Evolutionary conservation across 2,329 filamentous ascomycete genomes (phyloP).

Genomic region (Ambrosiella beaveri): DNA sequence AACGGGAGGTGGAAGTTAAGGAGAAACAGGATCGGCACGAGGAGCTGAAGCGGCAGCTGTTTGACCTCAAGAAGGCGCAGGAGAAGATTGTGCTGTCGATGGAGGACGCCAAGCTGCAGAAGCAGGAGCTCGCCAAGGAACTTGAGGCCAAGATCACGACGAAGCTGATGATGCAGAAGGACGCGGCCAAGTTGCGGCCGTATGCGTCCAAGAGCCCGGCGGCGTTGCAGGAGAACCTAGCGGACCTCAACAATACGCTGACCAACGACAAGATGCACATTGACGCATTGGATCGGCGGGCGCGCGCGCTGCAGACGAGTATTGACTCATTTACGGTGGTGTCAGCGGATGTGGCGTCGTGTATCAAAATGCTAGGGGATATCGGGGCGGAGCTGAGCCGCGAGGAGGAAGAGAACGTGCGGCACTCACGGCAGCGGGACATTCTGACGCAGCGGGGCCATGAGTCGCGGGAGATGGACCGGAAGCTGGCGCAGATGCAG

Average conservation of each 20-base stretch:
- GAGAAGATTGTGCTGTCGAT: conserved; percentile 68
- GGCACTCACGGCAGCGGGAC: conserved; percentile 68
- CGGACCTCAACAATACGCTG: conserved; percentile 66
- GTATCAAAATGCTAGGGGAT: conserved; percentile 78
- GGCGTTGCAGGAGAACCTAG: conserved; percentile 62
- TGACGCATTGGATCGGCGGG: conserved; percentile 69
- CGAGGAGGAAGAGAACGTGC: conserved; percentile 76
- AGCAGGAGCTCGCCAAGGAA: conserved; percentile 53
- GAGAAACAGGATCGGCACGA: conserved; percentile 78
- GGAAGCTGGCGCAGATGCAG: conserved; percentile 66
- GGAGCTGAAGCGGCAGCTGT: conserved; percentile 63
- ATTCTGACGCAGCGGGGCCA: conserved; percentile 75
- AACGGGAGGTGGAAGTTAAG: conserved; percentile 63
- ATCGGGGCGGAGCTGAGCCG: conserved; percentile 69
- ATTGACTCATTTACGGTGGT: conserved; percentile 79
- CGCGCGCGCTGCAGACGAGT: conserved; percentile 81
- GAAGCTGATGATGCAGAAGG: conserved; percentile 57
- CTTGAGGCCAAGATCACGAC: conserved; percentile 56
- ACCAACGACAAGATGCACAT: conserved; percentile 67
- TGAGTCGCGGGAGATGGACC: conserved; percentile 79
- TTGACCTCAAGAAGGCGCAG: conserved; percentile 68
- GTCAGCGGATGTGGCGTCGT: conserved; percentile 66
- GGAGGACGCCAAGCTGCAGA: conserved; percentile 67
- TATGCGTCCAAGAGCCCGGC: conserved; percentile 83
- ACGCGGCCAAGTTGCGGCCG: conserved; percentile 74